Evolutionary conservation across 148 eudicot species (phyloP).

Genomic region (Rhododendron kiyosumense): DNA sequence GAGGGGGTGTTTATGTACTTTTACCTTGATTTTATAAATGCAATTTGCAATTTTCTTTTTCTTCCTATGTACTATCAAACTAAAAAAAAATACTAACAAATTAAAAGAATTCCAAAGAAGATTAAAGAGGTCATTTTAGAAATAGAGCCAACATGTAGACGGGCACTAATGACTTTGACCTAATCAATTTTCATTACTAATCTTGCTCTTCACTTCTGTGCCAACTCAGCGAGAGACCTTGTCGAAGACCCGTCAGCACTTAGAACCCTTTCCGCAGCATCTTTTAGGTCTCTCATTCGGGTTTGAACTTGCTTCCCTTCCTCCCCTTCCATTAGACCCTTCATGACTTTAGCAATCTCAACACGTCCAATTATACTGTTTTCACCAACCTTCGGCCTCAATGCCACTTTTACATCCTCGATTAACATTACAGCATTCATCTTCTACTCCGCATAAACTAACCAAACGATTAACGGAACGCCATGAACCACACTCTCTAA

Average conservation of each 20-base stretch:
- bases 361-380: constrained; percentile 16
- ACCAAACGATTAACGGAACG: constrained; percentile 43
- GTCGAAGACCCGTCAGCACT: constrained; percentile 24
- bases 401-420: constrained; percentile 25
- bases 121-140: background rate
- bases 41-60: background rate
- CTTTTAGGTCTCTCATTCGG: constrained; percentile 20
- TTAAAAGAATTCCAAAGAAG: background rate
- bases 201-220: constrained; percentile 25
- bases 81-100: background rate
- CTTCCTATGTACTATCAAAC: too few relatives aligned
- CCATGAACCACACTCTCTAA: constrained; percentile 26
- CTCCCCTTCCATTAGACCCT: constrained; percentile 29
- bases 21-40: background rate
- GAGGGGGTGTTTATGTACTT: too few relatives aligned
- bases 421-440: constrained; percentile 10
- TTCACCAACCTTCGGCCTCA: constrained; percentile 11
- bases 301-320: constrained; percentile 24
- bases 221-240: constrained; percentile 25
- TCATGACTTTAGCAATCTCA: constrained; percentile 20
- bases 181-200: background rate
- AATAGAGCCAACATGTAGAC: background rate
- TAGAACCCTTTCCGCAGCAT: constrained; percentile 10
- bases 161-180: background rate
- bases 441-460: constrained; percentile 29